Evolutionary conservation across 768 basidiomycete species (phyloP).

Genomic region (Panaeolus cyanescens): DNA sequence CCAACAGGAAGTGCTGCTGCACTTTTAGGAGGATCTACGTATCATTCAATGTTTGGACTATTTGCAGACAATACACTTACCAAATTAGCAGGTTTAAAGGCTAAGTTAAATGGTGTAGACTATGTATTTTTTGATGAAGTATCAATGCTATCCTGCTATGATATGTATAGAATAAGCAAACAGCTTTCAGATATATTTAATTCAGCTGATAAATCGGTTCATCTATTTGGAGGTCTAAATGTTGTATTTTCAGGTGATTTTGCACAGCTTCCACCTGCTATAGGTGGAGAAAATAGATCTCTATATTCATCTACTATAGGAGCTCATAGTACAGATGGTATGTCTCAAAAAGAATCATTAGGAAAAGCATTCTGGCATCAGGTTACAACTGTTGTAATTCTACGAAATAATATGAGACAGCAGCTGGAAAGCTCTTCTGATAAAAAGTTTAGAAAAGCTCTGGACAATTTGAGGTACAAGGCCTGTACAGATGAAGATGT

Average conservation of each 20-base stretch:
- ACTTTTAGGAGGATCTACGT: conserved; percentile 7
- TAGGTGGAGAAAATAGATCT: too few species aligned
- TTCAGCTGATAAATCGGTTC: conserved; percentile 11
- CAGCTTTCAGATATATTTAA: conserved; percentile 18
- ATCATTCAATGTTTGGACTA: conserved; percentile 11
- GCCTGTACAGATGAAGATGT: conserved; percentile 39
- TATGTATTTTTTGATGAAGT: conserved; percentile 45
- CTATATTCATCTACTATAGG: conserved; percentile 8
- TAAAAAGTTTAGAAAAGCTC: conserved; percentile 23
- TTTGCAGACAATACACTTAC: neutral
- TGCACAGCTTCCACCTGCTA: conserved; percentile 43
- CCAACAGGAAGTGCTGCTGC: conserved; percentile 8
- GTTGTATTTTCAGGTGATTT: conserved; percentile 49
- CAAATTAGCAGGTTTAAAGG: neutral
- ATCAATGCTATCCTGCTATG: conserved; percentile 36
- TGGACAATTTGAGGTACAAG: conserved; percentile 28
- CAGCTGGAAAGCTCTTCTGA: conserved; percentile 23
- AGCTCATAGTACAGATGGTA: neutral
- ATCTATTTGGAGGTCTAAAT: conserved; percentile 37
- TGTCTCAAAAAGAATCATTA: conserved; percentile 7
- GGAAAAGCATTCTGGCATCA: conserved; percentile 21
- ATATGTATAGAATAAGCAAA: conserved; percentile 27
- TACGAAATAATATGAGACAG: conserved; percentile 37
- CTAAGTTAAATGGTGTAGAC: conserved; percentile 28
- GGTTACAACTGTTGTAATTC: conserved; percentile 3